Conservation (phyloP, 1,139 yeast species). For the Wickerhamomyces sp. region DNA sequence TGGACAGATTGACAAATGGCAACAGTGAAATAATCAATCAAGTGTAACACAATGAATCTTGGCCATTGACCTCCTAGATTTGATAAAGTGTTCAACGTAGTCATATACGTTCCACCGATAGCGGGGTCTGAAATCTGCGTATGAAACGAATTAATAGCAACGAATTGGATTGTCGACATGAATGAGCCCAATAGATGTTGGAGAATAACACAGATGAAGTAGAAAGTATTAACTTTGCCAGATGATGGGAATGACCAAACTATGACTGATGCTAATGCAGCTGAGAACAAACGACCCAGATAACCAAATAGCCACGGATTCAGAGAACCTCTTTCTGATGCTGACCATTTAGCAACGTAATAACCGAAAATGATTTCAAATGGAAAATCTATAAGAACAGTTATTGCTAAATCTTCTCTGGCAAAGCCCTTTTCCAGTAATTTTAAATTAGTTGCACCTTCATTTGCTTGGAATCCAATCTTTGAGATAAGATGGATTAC, state of each 20-base stretch:
- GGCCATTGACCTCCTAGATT: conserved; percentile 99
- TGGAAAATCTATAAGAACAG: conserved; percentile 92
- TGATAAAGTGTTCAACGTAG: conserved; percentile 84
- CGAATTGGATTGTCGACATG: conserved; percentile 94
- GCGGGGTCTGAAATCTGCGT: conserved; percentile 92
- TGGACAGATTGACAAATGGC: conserved; percentile 62
- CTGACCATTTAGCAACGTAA: conserved; percentile 94
- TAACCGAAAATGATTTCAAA: conserved; percentile 93
- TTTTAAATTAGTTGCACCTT: conserved; percentile 90
- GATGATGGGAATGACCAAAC: conserved; percentile 67
- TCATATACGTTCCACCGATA: conserved; percentile 98
- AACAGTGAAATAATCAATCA: conserved; percentile 74
- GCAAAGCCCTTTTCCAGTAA: conserved; percentile 89
- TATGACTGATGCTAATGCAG: conserved; percentile 66
- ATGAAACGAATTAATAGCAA: conserved; percentile 90
- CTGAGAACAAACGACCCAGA: conserved; percentile 77
- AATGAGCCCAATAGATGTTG: conserved; percentile 86
- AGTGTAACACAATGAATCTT: conserved; percentile 62
- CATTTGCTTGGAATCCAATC: conserved; percentile 92
- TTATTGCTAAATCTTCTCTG: conserved; percentile 87
- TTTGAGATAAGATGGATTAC: conserved; percentile 74
- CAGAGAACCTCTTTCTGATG: conserved; percentile 62
- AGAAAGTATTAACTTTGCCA: conserved; percentile 28
- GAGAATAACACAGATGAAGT: conserved; percentile 64
- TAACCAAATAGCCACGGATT: conserved; percentile 90